phyloP scores from a whole-genome alignment of 2,329 filamentous ascomycete genomes.

The Pseudopyricularia cyperi region DNA sequence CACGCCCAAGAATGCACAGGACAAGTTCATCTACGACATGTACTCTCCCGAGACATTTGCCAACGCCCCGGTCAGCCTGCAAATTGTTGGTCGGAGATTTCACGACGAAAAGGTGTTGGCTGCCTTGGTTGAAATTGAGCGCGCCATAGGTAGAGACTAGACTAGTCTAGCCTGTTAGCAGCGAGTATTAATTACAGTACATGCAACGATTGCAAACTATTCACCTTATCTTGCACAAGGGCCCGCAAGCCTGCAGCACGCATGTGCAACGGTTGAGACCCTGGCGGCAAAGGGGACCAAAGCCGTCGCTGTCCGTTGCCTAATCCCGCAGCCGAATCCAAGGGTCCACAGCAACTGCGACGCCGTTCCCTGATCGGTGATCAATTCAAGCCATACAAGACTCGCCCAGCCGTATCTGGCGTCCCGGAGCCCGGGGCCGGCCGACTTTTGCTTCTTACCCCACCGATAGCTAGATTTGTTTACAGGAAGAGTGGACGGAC shows the following conservation, averaged over 20 bases:
- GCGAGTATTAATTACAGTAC: neutral
- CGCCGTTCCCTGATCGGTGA: neutral
- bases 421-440: too few relatives aligned
- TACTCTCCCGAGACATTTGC: constrained; percentile 30
- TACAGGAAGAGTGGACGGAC: neutral
- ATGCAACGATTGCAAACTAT: neutral
- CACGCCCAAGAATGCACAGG: constrained; percentile 9
- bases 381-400: too few relatives aligned
- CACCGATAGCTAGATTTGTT: neutral
- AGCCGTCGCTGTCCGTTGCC: neutral
- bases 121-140: constrained; percentile 3
- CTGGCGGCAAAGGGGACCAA: neutral
- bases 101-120: constrained; percentile 29
- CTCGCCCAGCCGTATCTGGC: too few relatives aligned
- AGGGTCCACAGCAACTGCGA: neutral
- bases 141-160: neutral
- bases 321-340: neutral
- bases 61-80: constrained; percentile 37
- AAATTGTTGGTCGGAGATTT: constrained; percentile 37
- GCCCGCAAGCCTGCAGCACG: too few relatives aligned
- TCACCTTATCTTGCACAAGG: neutral
- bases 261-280: too few relatives aligned
- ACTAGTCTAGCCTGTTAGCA: too few relatives aligned
- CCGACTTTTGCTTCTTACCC: neutral
- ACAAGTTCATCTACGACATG: constrained; percentile 8